Percentiles rank a stretch among this genome's conserved stretches.
These are phyloP conservation scores for Scutellaria baicalensis DNA, from an alignment of 257 asterid genomes.

Conservation along the genomic window DNA sequence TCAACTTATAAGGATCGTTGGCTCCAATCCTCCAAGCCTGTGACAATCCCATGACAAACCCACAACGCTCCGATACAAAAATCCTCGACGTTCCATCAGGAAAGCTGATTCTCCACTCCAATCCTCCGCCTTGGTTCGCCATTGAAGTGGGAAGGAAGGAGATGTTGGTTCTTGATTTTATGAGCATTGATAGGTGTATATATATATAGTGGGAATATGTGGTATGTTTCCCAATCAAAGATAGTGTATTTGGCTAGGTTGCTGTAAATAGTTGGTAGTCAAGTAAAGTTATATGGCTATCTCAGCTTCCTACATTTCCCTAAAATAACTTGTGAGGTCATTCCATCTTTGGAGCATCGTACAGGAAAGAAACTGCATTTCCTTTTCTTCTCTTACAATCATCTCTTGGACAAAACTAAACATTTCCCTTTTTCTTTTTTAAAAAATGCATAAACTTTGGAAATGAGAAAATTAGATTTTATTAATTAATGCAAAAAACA, in stretches of 20 bases:
- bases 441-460: too few species aligned
- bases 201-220: neutral
- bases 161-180: neutral
- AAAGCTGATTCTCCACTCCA: conserved; percentile 55
- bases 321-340: conserved; percentile 12
- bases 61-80: conserved; percentile 7
- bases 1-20: conserved; percentile 44
- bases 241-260: conserved; percentile 20
- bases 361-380: conserved; percentile 14
- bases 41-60: conserved; percentile 11
- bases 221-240: conserved; percentile 6
- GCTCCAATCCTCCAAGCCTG: conserved; percentile 40
- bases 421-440: too few species aligned
- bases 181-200: neutral
- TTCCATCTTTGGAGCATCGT: conserved; percentile 19
- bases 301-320: conserved; percentile 12
- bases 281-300: conserved; percentile 18
- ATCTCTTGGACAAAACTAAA: neutral
- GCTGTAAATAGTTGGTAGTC: conserved; percentile 23
- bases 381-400: conserved; percentile 1
- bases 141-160: neutral
- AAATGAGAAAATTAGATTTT: too few species aligned
- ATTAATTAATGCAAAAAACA: too few species aligned
- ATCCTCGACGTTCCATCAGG: conserved; percentile 32
- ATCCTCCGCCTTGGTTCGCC: conserved; percentile 25